phyloP scores from a whole-genome alignment of 495 filamentous ascomycete species.

The Letharia columbiana region DNA sequence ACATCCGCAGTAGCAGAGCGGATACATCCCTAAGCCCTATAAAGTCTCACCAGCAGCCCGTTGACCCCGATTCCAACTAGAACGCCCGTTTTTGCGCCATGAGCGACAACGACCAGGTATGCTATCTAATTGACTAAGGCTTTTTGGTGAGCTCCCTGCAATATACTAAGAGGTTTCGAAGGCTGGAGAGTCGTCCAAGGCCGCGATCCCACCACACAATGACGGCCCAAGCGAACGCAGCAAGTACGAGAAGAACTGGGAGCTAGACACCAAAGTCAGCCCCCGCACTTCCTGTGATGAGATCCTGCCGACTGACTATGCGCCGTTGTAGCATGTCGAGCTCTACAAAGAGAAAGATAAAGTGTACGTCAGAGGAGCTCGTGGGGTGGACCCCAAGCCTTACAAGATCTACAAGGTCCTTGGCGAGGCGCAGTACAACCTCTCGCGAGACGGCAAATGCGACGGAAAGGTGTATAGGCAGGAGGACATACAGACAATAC shows the following conservation, averaged over 20 bases:
- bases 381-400: constrained; percentile 12
- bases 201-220: background rate
- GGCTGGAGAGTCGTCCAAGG: constrained; percentile 7
- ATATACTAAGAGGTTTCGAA: background rate
- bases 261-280: background rate
- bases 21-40: background rate
- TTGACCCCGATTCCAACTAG: background rate
- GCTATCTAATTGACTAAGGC: background rate
- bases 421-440: constrained; percentile 16
- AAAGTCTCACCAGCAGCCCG: background rate
- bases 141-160: background rate
- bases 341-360: background rate
- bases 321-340: background rate
- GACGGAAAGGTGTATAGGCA: constrained; percentile 2
- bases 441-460: constrained; percentile 5
- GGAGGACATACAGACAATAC: constrained; percentile 7
- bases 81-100: background rate
- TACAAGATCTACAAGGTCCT: constrained; percentile 7
- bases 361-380: constrained; percentile 9
- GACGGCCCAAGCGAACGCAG: constrained; percentile 3
- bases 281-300: background rate
- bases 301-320: background rate
- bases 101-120: constrained; percentile 4
- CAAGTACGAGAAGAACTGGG: background rate
- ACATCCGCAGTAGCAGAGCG: background rate